Evolutionary conservation across 768 basidiomycete species (phyloP), one percentile per base, ranked within the genome.

Genomic region (Asterophora parasitica): DNA sequence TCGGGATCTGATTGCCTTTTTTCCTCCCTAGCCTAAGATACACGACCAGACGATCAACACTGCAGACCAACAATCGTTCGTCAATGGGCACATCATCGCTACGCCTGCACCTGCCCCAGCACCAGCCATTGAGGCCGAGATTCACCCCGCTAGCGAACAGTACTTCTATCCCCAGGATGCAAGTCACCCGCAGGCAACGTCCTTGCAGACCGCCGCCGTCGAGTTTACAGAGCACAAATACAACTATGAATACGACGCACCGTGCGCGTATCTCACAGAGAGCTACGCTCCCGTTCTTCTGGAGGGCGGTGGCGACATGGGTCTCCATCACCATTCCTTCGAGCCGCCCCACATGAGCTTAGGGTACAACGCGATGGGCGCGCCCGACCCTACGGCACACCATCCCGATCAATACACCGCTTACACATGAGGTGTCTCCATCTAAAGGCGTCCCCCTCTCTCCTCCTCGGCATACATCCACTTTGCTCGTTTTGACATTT

Each of bases 111-210:
- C 50, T 8, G 26, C 37, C 9, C 13, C 50, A 11, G 31, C 49
- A 19, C 39, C 46, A 26, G 42, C 44, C 13, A 30, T 44, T 23
- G 49, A 44, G 15, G 20, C 45, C 8, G 50, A 51, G 26, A 27
- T 44, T 5, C 43, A 35, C 9, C 30, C 35, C 23, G 7, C 47
- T 33, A 37, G 44, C 32, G 52, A 58, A 8, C 53, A 53, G 30
- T 57, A 55, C 33, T 51, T 51, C 12, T 50, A 53, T 37, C 8
- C 49, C 31, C 55, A 52, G 13, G 49, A 55, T 36, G 39, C 33
- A 9, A 48, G 17, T 23, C 52, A 50, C 15, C 16, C 45, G 28
- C 57, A 53, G 15, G 32, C 54, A 34, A 15, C 28, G 15, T 15
- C 48, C 8, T 37, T 15, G 9, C 12, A 30, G 12, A 9, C 32